Evolutionary conservation across 805 yeast genomes (phyloP).

Genomic region (Lachancea nothofagi): DNA sequence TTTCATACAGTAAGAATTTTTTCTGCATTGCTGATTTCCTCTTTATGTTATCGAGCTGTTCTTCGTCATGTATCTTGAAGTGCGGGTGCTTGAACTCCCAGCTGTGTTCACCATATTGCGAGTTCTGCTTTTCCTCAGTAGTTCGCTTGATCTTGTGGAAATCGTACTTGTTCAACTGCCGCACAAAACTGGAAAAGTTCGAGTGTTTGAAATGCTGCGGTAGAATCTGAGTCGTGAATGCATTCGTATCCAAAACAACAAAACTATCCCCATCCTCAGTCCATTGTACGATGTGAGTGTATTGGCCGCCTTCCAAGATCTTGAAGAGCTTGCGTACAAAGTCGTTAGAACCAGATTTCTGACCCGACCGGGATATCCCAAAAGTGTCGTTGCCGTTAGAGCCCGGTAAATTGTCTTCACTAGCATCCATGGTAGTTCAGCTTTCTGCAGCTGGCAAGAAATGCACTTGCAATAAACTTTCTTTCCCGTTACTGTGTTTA

Average conservation of each 20-base stretch:
- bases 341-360: slow-evolving; percentile 46
- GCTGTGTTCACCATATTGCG: slow-evolving; percentile 66
- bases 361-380: slow-evolving; percentile 1
- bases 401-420: slow-evolving; percentile 4
- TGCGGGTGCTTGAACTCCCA: slow-evolving; percentile 97
- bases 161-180: slow-evolving; percentile 94
- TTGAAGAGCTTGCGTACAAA: slow-evolving; percentile 73
- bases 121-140: slow-evolving; percentile 50
- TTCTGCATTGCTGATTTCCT: slow-evolving; percentile 66
- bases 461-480: not conserved
- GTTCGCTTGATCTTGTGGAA: slow-evolving; percentile 88
- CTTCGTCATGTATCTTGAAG: slow-evolving; percentile 68
- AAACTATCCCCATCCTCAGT: slow-evolving; percentile 79
- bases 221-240: slow-evolving; percentile 79
- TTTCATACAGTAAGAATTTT: slow-evolving; percentile 32
- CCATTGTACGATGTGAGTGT: slow-evolving; percentile 78
- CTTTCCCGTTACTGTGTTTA: too few relatives aligned
- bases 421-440: slow-evolving; percentile 1
- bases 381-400: slow-evolving; percentile 4
- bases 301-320: slow-evolving; percentile 80
- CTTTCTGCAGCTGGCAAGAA: too few relatives aligned
- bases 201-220: slow-evolving; percentile 93
- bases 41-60: slow-evolving; percentile 80
- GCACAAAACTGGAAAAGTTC: slow-evolving; percentile 89
- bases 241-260: slow-evolving; percentile 84